Conservation (phyloP, 495 filamentous ascomycete species). For the Lasiosphaeria ovina region DNA sequence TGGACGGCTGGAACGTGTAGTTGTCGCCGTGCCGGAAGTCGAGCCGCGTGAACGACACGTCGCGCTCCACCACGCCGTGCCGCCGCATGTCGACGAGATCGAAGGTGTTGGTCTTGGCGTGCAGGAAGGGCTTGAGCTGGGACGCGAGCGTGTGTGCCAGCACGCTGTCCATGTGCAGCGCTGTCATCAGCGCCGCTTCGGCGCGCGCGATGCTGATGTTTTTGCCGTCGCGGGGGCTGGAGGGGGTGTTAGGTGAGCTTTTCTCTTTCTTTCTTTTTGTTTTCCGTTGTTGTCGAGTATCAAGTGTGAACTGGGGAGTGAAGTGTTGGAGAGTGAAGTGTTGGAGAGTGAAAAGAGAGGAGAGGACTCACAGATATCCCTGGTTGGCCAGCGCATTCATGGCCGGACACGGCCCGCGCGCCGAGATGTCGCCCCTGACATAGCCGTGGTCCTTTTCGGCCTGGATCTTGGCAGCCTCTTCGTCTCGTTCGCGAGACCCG, state of each 20-base stretch:
- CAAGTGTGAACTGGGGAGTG: background rate
- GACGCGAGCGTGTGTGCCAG: conserved; percentile 27
- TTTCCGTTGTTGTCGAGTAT: background rate
- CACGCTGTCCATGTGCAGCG: conserved; percentile 24
- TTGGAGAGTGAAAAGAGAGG: background rate
- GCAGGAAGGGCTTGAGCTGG: conserved; percentile 24
- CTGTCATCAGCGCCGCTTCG: conserved; percentile 32
- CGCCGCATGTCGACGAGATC: conserved; percentile 32
- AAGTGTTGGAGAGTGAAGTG: background rate
- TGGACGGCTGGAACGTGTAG: conserved; percentile 36
- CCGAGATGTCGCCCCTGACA: conserved; percentile 23
- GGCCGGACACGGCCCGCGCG: conserved; percentile 30
- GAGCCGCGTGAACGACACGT: conserved; percentile 35
- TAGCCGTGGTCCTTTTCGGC: conserved; percentile 28
- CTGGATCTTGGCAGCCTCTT: conserved; percentile 8
- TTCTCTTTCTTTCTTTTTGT: background rate
- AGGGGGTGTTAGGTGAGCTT: background rate
- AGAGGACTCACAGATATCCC: conserved; percentile 26
- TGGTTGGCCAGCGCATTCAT: conserved; percentile 31
- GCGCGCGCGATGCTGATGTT: conserved; percentile 30
- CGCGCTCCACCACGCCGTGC: conserved; percentile 41
- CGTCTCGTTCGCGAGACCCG: conserved; percentile 6
- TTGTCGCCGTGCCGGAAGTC: conserved; percentile 37
- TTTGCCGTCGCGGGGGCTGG: conserved; percentile 38
- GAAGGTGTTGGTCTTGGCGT: conserved; percentile 32